Evolutionary conservation across 352 stramenopile genomes (phyloP).

Genomic region (Pythium pectinolyticum): DNA sequence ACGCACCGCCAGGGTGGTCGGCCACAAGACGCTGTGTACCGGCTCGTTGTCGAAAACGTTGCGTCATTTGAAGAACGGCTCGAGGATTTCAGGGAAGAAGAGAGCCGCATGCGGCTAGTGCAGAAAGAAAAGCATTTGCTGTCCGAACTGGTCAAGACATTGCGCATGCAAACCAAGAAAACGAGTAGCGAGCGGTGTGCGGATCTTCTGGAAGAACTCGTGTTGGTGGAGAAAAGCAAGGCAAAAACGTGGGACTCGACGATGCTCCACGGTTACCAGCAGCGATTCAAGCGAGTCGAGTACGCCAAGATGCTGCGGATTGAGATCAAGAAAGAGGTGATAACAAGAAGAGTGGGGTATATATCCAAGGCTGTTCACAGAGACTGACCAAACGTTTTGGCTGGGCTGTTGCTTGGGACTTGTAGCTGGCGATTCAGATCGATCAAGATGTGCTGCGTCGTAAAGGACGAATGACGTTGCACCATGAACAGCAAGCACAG

Average conservation of each 20-base stretch:
- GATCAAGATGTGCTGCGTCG: conserved; percentile 43
- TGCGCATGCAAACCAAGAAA: conserved; percentile 66
- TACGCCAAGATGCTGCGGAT: conserved; percentile 63
- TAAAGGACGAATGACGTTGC: conserved; percentile 8
- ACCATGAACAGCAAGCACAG: conserved; percentile 1
- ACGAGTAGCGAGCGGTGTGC: conserved; percentile 54
- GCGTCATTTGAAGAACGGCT: conserved; percentile 50
- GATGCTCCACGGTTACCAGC: conserved; percentile 62
- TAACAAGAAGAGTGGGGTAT: too few relatives aligned
- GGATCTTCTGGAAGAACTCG: conserved; percentile 61
- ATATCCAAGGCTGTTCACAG: too few relatives aligned
- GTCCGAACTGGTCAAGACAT: conserved; percentile 71
- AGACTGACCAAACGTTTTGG: too few relatives aligned
- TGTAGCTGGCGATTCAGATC: conserved; percentile 61
- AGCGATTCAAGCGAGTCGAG: conserved; percentile 58
- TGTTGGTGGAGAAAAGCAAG: conserved; percentile 58
- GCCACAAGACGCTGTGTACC: conserved; percentile 10
- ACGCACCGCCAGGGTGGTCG: conserved; percentile 15
- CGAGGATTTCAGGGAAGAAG: conserved; percentile 70
- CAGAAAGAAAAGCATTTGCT: conserved; percentile 70
- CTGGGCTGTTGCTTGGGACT: neutral
- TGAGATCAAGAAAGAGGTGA: conserved; percentile 78
- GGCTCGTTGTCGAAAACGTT: conserved; percentile 16
- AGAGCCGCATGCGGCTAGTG: conserved; percentile 36
- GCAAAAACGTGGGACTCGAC: conserved; percentile 65